Percentiles rank a stretch among this genome's conserved stretches.
These are phyloP conservation scores for Parietaria judaica DNA, from an alignment of 306 rosid genomes.

Conservation along the genomic window DNA sequence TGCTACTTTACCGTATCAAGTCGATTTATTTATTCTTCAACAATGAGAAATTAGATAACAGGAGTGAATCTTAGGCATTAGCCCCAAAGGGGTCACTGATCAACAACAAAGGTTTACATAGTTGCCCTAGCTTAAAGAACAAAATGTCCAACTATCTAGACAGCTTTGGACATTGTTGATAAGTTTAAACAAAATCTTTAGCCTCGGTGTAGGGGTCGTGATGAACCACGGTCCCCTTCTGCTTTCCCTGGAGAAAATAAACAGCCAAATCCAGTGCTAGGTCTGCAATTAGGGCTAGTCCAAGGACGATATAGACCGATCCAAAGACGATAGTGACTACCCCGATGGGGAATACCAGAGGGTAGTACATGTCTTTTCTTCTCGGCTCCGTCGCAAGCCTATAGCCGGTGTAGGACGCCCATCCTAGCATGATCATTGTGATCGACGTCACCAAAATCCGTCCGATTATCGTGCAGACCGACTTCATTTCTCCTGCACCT, in stretches of 20 bases:
- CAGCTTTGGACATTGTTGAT: neutral
- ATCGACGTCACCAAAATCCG: constrained; percentile 12
- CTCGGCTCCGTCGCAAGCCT: constrained; percentile 25
- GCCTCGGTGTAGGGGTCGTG: constrained; percentile 2
- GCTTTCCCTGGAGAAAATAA: constrained; percentile 11
- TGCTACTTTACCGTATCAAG: neutral
- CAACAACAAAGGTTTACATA: neutral
- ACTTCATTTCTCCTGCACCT: constrained; percentile 12
- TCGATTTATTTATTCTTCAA: neutral
- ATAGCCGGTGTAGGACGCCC: constrained; percentile 20
- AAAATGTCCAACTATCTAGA: neutral
- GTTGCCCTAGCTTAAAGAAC: neutral
- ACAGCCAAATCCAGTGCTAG: constrained; percentile 15
- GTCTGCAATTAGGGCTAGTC: constrained; percentile 18
- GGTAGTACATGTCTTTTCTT: constrained; percentile 16
- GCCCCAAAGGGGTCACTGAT: neutral
- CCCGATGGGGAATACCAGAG: constrained; percentile 27
- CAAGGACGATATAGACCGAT: constrained; percentile 17
- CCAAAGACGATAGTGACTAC: constrained; percentile 19
- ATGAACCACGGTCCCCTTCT: neutral
- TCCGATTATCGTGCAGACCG: constrained; percentile 1
- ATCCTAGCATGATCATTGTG: constrained; percentile 22
- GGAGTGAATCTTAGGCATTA: neutral
- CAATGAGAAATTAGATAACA: neutral
- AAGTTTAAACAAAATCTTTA: constrained; percentile 17